Percentiles rank a stretch among this genome's conserved stretches.
Conservation (phyloP, 1,284 basidiomycete species). For the Anthracocystis walkeri region DNA sequence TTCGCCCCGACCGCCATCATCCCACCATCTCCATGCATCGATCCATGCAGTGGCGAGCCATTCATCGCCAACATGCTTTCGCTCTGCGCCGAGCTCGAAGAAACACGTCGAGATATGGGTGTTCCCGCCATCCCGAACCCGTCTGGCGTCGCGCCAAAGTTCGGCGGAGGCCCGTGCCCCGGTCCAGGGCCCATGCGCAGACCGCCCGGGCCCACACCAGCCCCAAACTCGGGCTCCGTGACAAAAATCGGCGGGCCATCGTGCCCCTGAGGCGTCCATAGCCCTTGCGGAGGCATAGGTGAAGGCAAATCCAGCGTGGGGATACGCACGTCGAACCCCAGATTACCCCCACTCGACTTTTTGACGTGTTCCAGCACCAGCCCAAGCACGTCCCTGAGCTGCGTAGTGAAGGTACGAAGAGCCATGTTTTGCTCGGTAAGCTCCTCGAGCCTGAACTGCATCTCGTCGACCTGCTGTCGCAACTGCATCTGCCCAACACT, state of each 20-base stretch:
- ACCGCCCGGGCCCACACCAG: conserved; percentile 22
- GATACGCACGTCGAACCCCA: conserved; percentile 53
- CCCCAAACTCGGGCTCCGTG: conserved; percentile 56
- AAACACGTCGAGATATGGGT: conserved; percentile 46
- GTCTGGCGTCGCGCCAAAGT: conserved; percentile 18
- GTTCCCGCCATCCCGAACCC: conserved; percentile 29
- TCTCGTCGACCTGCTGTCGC: conserved; percentile 60
- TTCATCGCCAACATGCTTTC: conserved; percentile 46
- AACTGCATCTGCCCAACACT: conserved; percentile 61
- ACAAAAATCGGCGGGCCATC: conserved; percentile 63
- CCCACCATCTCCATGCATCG: conserved; percentile 33
- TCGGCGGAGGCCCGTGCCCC: conserved; percentile 10
- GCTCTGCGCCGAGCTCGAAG: conserved; percentile 47
- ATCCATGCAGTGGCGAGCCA: conserved; percentile 41
- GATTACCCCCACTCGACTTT: conserved; percentile 53
- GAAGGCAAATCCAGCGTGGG: conserved; percentile 52
- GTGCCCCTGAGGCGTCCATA: conserved; percentile 53
- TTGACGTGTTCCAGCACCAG: conserved; percentile 56
- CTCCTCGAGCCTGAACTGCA: conserved; percentile 60
- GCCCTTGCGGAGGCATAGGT: conserved; percentile 47
- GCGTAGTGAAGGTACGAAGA: conserved; percentile 46
- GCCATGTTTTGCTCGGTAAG: conserved; percentile 56
- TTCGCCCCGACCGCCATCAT: conserved; percentile 30
- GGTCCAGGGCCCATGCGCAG: conserved; percentile 30
- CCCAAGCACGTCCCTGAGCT: conserved; percentile 51